Percentiles rank a stretch among this genome's conserved stretches.
These are phyloP conservation scores for Scalesia atractyloides DNA, from an alignment of 129 eudicot genomes.

Conservation along the genomic window DNA sequence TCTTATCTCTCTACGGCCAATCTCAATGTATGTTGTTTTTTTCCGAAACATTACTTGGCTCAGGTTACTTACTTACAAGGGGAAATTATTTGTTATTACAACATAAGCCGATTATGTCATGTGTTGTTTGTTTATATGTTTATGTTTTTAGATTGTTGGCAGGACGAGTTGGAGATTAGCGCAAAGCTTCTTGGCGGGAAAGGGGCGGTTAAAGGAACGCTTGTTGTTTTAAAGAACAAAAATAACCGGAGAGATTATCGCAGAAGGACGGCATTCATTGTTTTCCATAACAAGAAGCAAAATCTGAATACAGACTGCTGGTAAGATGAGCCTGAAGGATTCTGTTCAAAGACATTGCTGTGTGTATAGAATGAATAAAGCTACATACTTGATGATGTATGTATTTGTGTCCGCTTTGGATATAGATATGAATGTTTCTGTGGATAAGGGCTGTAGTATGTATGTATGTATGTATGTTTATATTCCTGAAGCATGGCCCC, in stretches of 20 bases:
- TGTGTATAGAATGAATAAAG: slow-evolving; percentile 12
- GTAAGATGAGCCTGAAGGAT: background rate
- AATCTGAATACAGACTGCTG: slow-evolving; percentile 5
- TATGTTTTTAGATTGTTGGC: slow-evolving; percentile 14
- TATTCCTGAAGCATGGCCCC: too few species aligned
- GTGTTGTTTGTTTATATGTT: slow-evolving; percentile 3
- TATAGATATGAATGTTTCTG: too few species aligned
- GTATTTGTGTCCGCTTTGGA: background rate
- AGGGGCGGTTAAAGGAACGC: slow-evolving; percentile 34
- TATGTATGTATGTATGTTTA: too few species aligned
- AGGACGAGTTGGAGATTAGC: slow-evolving; percentile 39
- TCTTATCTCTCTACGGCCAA: slow-evolving; percentile 39
- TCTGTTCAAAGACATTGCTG: background rate
- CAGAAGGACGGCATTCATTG: slow-evolving; percentile 39
- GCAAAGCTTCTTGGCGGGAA: slow-evolving; percentile 28
- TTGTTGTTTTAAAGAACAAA: slow-evolving; percentile 36
- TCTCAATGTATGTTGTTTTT: slow-evolving; percentile 27
- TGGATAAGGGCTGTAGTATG: too few species aligned
- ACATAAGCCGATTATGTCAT: background rate
- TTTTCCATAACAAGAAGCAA: slow-evolving; percentile 29
- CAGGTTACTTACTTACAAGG: too few species aligned
- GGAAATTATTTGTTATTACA: too few species aligned
- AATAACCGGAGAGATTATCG: slow-evolving; percentile 32
- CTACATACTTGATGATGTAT: background rate
- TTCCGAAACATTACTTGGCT: background rate